These are phyloP conservation scores for Castanea crenata DNA, from an alignment of 306 rosid genomes.

Conservation along the genomic window DNA sequence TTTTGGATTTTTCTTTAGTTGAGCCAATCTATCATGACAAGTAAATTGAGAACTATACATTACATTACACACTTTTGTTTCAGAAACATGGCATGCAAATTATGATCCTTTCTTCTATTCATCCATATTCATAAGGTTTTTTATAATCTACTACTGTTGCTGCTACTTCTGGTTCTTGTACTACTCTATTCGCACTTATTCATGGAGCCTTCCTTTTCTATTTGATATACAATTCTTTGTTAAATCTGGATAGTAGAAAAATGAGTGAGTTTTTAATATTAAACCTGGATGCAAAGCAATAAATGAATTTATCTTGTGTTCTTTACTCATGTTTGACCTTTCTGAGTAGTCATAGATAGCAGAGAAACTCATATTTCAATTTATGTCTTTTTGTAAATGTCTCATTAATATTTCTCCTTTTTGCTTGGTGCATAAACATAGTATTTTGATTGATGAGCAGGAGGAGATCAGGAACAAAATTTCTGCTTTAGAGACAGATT, in stretches of 20 bases:
- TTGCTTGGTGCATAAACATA: neutral
- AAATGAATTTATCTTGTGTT: neutral
- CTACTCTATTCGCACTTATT: neutral
- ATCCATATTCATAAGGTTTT: neutral
- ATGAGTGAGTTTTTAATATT: neutral
- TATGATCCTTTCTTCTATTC: neutral
- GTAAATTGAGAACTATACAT: neutral
- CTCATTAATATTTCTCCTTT: neutral
- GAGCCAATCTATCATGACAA: too few species aligned
- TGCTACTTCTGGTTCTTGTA: neutral
- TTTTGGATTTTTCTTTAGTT: too few species aligned
- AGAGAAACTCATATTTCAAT: neutral
- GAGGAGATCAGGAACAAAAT: slow-evolving; percentile 72
- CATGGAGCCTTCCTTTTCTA: neutral
- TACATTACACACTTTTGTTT: neutral
- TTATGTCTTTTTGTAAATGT: neutral
- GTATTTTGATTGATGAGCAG: slow-evolving; percentile 39
- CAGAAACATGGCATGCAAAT: neutral
- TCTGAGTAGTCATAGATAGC: neutral
- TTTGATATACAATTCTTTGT: neutral
- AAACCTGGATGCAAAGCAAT: neutral
- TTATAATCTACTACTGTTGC: neutral
- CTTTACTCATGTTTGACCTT: too few species aligned
- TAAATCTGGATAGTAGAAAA: neutral
- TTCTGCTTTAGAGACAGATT: slow-evolving; percentile 57